These are phyloP conservation scores for Rauvolfia tetraphylla DNA, from an alignment of 257 asterid genomes.

Conservation along the genomic window DNA sequence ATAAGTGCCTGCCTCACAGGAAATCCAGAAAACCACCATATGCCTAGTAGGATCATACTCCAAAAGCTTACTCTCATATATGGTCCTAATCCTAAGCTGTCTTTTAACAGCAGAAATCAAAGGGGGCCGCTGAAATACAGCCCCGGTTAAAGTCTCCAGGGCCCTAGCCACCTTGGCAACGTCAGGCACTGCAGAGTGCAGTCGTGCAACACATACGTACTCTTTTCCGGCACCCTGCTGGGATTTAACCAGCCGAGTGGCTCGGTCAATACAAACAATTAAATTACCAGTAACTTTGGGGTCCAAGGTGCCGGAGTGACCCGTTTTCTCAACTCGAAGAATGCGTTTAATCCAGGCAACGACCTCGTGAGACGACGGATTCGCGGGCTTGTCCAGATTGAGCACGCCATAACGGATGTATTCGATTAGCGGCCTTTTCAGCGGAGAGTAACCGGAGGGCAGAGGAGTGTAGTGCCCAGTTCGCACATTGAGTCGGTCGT, in stretches of 20 bases:
- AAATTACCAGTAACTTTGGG: constrained; percentile 93
- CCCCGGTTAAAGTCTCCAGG: constrained; percentile 81
- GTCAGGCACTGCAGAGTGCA: constrained; percentile 78
- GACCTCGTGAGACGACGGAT: constrained; percentile 93
- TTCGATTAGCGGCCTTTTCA: constrained; percentile 69
- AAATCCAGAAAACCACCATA: constrained; percentile 91
- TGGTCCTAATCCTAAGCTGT: constrained; percentile 89
- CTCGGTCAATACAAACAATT: constrained; percentile 89
- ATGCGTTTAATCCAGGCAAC: constrained; percentile 96
- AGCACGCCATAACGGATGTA: constrained; percentile 81
- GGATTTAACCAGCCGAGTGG: constrained; percentile 87
- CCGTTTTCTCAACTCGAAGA: constrained; percentile 80
- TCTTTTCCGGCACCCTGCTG: constrained; percentile 99
- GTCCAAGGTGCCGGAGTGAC: constrained; percentile 92
- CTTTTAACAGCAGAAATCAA: constrained; percentile 89
- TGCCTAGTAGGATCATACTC: constrained; percentile 76
- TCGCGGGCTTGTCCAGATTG: constrained; percentile 83
- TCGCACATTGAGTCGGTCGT: constrained; percentile 73
- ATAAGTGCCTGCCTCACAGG: constrained; percentile 96
- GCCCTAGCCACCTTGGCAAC: constrained; percentile 77
- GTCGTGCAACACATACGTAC: constrained; percentile 77
- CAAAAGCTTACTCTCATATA: constrained; percentile 84
- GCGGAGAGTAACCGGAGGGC: constrained; percentile 78
- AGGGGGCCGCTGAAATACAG: constrained; percentile 93
- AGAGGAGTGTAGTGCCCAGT: constrained; percentile 97